Percentiles rank a stretch among this genome's conserved stretches.
Evolutionary conservation across 495 filamentous ascomycete species (phyloP).

Genomic region (Choiromyces venosus): DNA sequence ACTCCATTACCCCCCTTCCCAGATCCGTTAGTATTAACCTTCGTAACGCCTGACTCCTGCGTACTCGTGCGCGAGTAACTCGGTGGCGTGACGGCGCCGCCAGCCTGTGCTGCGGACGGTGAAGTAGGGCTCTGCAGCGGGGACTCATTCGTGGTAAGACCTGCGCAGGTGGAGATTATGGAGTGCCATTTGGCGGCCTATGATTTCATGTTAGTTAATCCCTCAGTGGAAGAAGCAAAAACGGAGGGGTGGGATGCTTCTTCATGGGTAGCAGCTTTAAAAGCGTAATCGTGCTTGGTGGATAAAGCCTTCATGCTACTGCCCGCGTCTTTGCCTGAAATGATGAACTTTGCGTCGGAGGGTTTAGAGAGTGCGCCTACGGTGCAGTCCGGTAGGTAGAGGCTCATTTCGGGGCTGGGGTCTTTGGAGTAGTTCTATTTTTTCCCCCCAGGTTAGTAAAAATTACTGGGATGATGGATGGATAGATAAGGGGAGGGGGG

Average conservation of each 20-base stretch:
- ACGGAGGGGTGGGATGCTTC: slow-evolving; percentile 10
- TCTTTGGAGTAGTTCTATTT: slow-evolving; percentile 63
- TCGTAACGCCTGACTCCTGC: slow-evolving; percentile 18
- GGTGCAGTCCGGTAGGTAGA: slow-evolving; percentile 87
- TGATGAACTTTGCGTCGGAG: slow-evolving; percentile 76
- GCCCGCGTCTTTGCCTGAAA: slow-evolving; percentile 86
- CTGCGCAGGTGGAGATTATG: slow-evolving; percentile 28
- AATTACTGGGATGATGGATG: background rate
- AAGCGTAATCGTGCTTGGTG: slow-evolving; percentile 58
- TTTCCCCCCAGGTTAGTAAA: background rate
- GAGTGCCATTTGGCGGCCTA: slow-evolving; percentile 35
- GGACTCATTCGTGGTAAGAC: slow-evolving; percentile 33
- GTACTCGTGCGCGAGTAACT: slow-evolving; percentile 26
- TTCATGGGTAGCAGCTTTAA: slow-evolving; percentile 48
- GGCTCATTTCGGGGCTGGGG: slow-evolving; percentile 73
- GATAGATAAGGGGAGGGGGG: too few relatives aligned
- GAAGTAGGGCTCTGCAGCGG: slow-evolving; percentile 30
- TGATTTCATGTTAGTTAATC: slow-evolving; percentile 1
- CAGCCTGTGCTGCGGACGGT: slow-evolving; percentile 14
- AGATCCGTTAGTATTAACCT: background rate
- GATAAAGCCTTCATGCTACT: slow-evolving; percentile 50
- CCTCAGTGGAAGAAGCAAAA: too few relatives aligned
- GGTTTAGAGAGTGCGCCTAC: slow-evolving; percentile 53
- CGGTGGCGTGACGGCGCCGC: slow-evolving; percentile 16
- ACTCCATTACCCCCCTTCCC: background rate